Evolutionary conservation across 1,139 yeast species (phyloP).

Genomic region (Debaryomyces nepalensis): DNA sequence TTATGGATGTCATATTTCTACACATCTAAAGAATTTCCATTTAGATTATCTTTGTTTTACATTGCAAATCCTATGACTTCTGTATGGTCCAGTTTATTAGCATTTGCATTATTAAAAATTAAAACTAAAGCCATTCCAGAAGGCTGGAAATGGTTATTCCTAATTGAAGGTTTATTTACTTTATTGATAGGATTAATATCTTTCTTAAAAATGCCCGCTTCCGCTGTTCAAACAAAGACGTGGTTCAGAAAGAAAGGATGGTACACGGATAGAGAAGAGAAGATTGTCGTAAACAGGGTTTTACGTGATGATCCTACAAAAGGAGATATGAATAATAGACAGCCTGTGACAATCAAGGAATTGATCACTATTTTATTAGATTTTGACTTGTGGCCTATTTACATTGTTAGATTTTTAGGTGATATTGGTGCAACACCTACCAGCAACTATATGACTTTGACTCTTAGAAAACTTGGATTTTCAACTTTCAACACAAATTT

Average conservation of each 20-base stretch:
- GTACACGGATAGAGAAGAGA: slow-evolving; percentile 42
- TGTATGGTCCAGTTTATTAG: slow-evolving; percentile 26
- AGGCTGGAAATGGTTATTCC: slow-evolving; percentile 44
- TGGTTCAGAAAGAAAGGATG: slow-evolving; percentile 38
- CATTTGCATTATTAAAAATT: slow-evolving; percentile 19
- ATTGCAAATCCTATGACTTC: slow-evolving; percentile 28
- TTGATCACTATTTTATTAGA: slow-evolving; percentile 26
- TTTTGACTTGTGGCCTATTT: slow-evolving; percentile 53
- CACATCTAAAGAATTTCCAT: slow-evolving; percentile 31
- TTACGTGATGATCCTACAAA: slow-evolving; percentile 39
- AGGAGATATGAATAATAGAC: slow-evolving; percentile 41
- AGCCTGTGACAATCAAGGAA: slow-evolving; percentile 29
- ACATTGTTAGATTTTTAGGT: slow-evolving; percentile 47
- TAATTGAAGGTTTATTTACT: slow-evolving; percentile 40
- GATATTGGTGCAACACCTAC: slow-evolving; percentile 48
- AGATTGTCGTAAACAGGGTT: slow-evolving; percentile 33
- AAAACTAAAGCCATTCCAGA: slow-evolving; percentile 13
- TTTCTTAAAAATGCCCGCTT: slow-evolving; percentile 40
- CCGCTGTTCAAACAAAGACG: slow-evolving; percentile 34
- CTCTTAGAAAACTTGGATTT: slow-evolving; percentile 54
- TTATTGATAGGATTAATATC: slow-evolving; percentile 33
- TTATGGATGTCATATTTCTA: slow-evolving; percentile 34
- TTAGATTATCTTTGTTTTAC: slow-evolving; percentile 30
- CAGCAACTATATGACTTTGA: slow-evolving; percentile 49
- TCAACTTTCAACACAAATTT: slow-evolving; percentile 58